Evolutionary conservation across 805 yeast genomes (phyloP).

Genomic region (Cyberlindnera samutprakarnensis): DNA sequence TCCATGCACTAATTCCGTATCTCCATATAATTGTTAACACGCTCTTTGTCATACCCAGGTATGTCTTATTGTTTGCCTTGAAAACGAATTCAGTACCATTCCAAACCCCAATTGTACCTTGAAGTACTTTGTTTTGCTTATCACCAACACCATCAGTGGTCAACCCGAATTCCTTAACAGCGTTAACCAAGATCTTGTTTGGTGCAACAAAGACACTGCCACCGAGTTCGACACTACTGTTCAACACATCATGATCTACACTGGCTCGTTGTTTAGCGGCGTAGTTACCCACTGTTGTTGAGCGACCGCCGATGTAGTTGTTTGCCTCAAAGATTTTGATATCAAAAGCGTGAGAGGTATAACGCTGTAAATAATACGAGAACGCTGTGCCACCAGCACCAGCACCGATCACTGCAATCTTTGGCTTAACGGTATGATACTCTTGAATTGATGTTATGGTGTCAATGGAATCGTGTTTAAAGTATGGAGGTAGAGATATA

Average conservation of each 20-base stretch:
- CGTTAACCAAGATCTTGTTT: constrained; percentile 31
- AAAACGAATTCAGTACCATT: constrained; percentile 26
- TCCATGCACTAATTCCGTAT: constrained; percentile 26
- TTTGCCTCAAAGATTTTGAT: constrained; percentile 35
- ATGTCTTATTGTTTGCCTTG: constrained; percentile 3
- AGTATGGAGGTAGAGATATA: too few relatives aligned
- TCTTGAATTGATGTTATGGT: too few relatives aligned
- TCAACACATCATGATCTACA: constrained; percentile 13
- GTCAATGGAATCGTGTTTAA: too few relatives aligned
- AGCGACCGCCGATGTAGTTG: constrained; percentile 38
- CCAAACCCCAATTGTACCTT: too few relatives aligned
- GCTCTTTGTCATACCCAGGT: background rate
- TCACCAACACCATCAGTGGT: constrained; percentile 8
- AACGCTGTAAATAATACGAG: constrained; percentile 37
- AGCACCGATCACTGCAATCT: constrained; percentile 39
- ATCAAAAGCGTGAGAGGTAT: constrained; percentile 25
- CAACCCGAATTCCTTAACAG: constrained; percentile 31
- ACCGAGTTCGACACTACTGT: constrained; percentile 33
- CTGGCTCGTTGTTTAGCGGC: constrained; percentile 1
- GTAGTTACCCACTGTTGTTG: constrained; percentile 26
- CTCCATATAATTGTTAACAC: constrained; percentile 20
- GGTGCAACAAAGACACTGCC: constrained; percentile 36
- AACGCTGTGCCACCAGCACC: constrained; percentile 45
- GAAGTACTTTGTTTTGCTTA: too few relatives aligned
- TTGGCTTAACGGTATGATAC: too few relatives aligned